Evolutionary conservation across 2,329 filamentous ascomycete species (phyloP), one percentile per base, ranked within the genome.

Genomic region (Fusarium nodosum): DNA sequence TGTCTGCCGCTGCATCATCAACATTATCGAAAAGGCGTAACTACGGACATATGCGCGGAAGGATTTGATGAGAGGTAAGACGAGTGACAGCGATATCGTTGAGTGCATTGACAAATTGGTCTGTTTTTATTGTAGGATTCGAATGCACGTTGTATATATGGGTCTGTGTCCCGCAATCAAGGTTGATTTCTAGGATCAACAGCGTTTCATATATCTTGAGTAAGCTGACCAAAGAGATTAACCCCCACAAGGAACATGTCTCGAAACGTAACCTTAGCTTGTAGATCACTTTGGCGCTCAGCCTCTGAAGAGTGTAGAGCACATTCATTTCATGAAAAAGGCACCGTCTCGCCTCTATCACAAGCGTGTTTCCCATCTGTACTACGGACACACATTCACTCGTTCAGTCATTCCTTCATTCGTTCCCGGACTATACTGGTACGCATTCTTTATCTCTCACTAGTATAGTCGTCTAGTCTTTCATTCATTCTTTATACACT

Each of bases 311-410:
- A 44, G 5, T 24, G 5, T 4, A 18, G 22, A 44, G 16, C 13
- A 26, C 5, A 31, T 36, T 39, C 20, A 26, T 5, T 38, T n/a
- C 42, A 56, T 63, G 57, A 62, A 63, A 63, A 62, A 62, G 60
- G 34, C 20, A 52, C 31, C 22, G 46, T 22, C 44, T 45, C 15
- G 4, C 26, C 7, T 61, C 38, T 5, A 22, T 26, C 54, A 9
- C 15, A 11, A 50, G 5, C 13, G 22, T 20, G 6, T 20, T 33
- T 22, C n/a, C 7, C 5, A 18, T 13, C 20, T 9, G 20, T 12
- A 20, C 41, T 24, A 45, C 46, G 12, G 39, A 53, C 16, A 46
- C 15, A 30, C 34, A 34, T 55, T 28, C 57, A 56, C 31, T 53
- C 24, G 5, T 26, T 44, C 41, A 26, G 22, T 12, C 45, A 20